A percentile compares a stretch with the other conserved stretches of the same genome.
phyloP scores from a whole-genome alignment of 352 stramenopile species.

The Pythium sp. region DNA sequence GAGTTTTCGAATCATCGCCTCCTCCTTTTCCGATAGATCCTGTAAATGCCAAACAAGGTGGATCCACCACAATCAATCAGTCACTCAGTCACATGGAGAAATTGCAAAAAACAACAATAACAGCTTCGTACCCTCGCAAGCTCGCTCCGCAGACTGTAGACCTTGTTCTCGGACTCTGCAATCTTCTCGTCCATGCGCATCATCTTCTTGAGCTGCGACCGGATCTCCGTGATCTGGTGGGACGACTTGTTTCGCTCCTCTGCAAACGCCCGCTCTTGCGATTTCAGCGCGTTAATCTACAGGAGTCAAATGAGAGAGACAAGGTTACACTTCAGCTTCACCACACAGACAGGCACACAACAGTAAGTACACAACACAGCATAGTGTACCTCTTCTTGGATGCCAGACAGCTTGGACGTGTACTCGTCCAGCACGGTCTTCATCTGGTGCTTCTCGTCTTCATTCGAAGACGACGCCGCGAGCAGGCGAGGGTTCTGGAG shows the following conservation, averaged over 20 bases:
- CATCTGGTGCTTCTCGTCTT: slow-evolving; percentile 68
- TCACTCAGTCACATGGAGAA: background rate
- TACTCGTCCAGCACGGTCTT: slow-evolving; percentile 50
- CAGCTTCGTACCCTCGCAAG: slow-evolving; percentile 51
- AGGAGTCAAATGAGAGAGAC: background rate
- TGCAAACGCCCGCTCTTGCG: slow-evolving; percentile 56
- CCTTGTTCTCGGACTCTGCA: slow-evolving; percentile 59
- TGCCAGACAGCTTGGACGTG: slow-evolving; percentile 24
- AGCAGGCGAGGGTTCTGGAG: slow-evolving; percentile 65
- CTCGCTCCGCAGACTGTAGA: slow-evolving; percentile 67
- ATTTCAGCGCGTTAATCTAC: slow-evolving; percentile 60
- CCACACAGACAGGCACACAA: background rate
- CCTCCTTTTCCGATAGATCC: slow-evolving; percentile 77
- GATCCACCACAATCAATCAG: background rate
- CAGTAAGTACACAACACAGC: background rate
- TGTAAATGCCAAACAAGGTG: slow-evolving; percentile 12
- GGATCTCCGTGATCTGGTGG: slow-evolving; percentile 67
- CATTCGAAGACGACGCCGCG: slow-evolving; percentile 71
- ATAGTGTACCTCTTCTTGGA: slow-evolving; percentile 55
- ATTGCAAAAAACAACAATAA: background rate
- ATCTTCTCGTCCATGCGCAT: slow-evolving; percentile 80
- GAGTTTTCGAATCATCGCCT: slow-evolving; percentile 71
- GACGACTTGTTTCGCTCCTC: slow-evolving; percentile 60
- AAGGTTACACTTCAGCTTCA: background rate
- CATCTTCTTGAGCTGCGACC: slow-evolving; percentile 59